Base-by-base conservation (phyloP, 176 grass and related monocot genomes). In the Cenchrus americanus region DNA sequence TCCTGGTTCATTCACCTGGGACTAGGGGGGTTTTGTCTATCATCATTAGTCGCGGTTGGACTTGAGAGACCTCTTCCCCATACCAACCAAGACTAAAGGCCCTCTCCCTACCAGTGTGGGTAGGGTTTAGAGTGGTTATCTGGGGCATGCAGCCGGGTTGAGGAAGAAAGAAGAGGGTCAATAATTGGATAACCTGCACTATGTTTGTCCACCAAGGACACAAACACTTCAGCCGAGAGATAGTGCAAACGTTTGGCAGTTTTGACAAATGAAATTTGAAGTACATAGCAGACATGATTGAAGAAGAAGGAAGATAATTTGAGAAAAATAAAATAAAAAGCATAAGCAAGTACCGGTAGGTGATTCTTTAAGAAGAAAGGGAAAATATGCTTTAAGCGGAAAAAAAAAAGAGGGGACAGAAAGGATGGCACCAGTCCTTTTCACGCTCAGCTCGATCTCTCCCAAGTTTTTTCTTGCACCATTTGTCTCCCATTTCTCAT, bases 401-500 rank as follows among this genome's bases (percentile, higher is more conserved):
- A 66, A 49, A 57, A n/a, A 49, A 58, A 13, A 41, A 37, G 42
- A 26, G 11, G 15, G 65, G 57, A 42, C 14, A 18, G 55, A 60
- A 71, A 73, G 57, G 22, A 66, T 43, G 58, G 23, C 41, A 86
- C 6, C 64, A 65, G 48, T 63, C 18, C 3, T 55, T 75, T 78
- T 79, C 59, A 51, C 47, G 52, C 27, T 68, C 66, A 52, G 52
- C 27, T 68, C 66, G 62, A 40, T 82, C 52, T 22, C 22, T 54
- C 21, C 5, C 42, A 71, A 54, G 14, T 40, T 30, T 52, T 52
- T 53, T 48, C 13, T 23, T 37, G 69, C 69, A 61, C 7, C 30
- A 69, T 76, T 30, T 78, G 82, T 78, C 63, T 19, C 66, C 53
- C 71, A 81, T 62, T 73, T 78, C 48, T 26, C 71, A 83, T 26